phyloP scores from a whole-genome alignment of 306 rosid genomes.

The Sphenostylis stenocarpa region DNA sequence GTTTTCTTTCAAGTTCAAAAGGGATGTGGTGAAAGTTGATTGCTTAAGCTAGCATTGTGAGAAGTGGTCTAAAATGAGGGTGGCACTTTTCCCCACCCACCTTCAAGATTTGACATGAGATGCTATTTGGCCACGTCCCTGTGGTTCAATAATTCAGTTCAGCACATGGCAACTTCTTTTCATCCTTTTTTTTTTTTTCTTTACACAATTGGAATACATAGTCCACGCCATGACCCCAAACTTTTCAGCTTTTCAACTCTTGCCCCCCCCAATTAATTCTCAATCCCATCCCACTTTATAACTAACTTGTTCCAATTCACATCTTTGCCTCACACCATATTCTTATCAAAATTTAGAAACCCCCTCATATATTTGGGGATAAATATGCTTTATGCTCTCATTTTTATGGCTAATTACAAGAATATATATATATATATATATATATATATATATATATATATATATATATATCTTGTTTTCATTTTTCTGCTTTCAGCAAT shows the following conservation, averaged over 20 bases:
- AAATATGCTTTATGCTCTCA: neutral
- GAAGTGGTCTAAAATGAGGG: conserved; percentile 26
- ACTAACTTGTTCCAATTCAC: conserved; percentile 52
- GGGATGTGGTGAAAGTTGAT: conserved; percentile 30
- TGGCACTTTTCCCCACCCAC: conserved; percentile 34
- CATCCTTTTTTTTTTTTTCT: neutral
- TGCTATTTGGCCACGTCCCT: conserved; percentile 22
- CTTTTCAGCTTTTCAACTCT: conserved; percentile 40
- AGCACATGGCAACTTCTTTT: conserved; percentile 58
- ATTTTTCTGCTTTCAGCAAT: neutral
- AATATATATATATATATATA: too few relatives aligned
- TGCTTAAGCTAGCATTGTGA: conserved; percentile 33
- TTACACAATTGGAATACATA: conserved; percentile 38
- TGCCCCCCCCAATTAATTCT: conserved; percentile 45
- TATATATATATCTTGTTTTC: conserved; percentile 3
- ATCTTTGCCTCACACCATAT: conserved; percentile 3
- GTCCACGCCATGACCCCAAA: conserved; percentile 39
- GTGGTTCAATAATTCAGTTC: conserved; percentile 59
- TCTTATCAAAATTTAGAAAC: conserved; percentile 6
- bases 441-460: too few relatives aligned
- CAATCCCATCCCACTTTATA: conserved; percentile 45
- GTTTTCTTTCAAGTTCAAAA: neutral
- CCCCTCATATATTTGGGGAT: neutral
- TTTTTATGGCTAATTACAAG: neutral
- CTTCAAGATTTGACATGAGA: conserved; percentile 54